phyloP scores from a whole-genome alignment of 2,329 filamentous ascomycete genomes.

The Colletotrichum sp. region DNA sequence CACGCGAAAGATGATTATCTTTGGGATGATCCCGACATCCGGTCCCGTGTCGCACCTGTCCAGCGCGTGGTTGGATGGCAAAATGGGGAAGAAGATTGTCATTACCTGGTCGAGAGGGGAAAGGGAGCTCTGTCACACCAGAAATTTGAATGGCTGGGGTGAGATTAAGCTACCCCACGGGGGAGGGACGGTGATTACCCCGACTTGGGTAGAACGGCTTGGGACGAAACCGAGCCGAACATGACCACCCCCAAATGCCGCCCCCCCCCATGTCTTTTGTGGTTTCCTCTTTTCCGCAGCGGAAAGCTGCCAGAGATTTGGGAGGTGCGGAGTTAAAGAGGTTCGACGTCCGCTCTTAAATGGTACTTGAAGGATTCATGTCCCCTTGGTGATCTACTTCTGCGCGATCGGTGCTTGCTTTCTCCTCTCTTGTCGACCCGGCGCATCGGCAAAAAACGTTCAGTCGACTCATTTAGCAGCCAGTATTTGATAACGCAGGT shows the following conservation, averaged over 20 bases:
- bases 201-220: conserved; percentile 3
- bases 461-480: not conserved
- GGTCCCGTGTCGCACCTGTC: not conserved
- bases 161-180: not conserved
- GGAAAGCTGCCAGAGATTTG: not conserved
- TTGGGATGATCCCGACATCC: not conserved
- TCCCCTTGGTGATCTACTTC: not conserved
- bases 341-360: not conserved
- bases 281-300: not conserved
- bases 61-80: not conserved
- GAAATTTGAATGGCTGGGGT: conserved; percentile 4
- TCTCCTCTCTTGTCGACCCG: not conserved
- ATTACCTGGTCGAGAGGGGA: not conserved
- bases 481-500: not conserved
- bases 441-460: not conserved
- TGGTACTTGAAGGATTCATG: not conserved
- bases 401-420: not conserved
- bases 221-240: conserved; percentile 1
- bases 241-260: not conserved
- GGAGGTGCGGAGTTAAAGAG: not conserved
- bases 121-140: not conserved
- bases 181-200: conserved; percentile 9
- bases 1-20: not conserved
- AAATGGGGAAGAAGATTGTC: not conserved
- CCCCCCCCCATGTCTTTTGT: not conserved